Conservation (phyloP, 805 yeast genomes). For the Brettanomyces bruxellensis region DNA sequence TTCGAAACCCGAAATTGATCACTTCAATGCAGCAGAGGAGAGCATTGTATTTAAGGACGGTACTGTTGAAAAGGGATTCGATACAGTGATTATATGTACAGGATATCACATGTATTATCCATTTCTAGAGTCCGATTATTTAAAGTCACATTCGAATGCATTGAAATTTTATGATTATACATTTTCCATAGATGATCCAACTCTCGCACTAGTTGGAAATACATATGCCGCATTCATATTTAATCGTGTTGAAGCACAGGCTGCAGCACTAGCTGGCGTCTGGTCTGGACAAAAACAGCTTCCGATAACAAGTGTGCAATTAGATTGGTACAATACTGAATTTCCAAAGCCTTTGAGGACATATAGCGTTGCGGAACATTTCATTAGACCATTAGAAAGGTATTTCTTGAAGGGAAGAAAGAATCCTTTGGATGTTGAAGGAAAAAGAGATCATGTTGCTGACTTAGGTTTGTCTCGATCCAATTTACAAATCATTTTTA, state of each 20-base stretch:
- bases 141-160: conserved; percentile 2
- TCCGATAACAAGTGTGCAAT: conserved; percentile 34
- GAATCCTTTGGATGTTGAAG: conserved; percentile 10
- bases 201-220: conserved; percentile 33
- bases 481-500: too few species aligned
- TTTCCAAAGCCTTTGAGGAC: neutral
- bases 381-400: conserved; percentile 8
- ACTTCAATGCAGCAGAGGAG: conserved; percentile 10
- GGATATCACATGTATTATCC: conserved; percentile 43
- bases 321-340: conserved; percentile 11
- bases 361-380: conserved; percentile 4
- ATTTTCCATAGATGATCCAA: conserved; percentile 34
- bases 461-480: conserved; percentile 3
- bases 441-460: conserved; percentile 8
- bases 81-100: conserved; percentile 38
- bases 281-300: conserved; percentile 36
- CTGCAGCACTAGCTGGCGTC: conserved; percentile 46
- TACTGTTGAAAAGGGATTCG: conserved; percentile 23
- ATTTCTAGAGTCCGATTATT: conserved; percentile 19
- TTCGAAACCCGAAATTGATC: conserved; percentile 11
- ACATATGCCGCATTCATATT: conserved; percentile 35
- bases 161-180: conserved; percentile 22
- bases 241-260: conserved; percentile 39
- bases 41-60: conserved; percentile 26
- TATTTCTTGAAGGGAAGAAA: conserved; percentile 8